phyloP scores from a whole-genome alignment of 768 basidiomycete genomes.

The Russula vinacea region DNA sequence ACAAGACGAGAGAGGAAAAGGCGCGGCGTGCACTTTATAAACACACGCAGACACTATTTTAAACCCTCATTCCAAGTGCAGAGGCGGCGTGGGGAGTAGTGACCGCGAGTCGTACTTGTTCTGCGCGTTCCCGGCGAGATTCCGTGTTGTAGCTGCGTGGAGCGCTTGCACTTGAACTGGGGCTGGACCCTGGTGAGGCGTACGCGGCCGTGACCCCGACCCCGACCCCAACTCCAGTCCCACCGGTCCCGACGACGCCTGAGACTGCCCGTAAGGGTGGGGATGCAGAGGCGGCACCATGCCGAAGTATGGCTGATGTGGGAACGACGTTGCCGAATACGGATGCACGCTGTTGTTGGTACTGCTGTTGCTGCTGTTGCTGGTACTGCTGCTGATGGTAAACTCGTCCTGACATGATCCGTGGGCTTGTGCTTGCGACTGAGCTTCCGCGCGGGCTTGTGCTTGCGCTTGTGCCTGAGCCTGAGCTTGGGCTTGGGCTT shows the following conservation, averaged over 20 bases:
- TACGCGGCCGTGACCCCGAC: constrained; percentile 17
- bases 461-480: constrained; percentile 27
- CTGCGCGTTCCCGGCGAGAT: constrained; percentile 23
- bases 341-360: constrained; percentile 23
- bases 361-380: constrained; percentile 4
- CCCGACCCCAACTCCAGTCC: constrained; percentile 8
- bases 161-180: constrained; percentile 25
- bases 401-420: constrained; percentile 13
- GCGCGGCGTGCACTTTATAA: not conserved
- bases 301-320: constrained; percentile 24
- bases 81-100: constrained; percentile 29
- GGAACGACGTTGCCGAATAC: constrained; percentile 27
- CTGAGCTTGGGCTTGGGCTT: constrained; percentile 32
- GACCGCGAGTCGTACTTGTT: constrained; percentile 28
- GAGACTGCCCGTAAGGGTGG: constrained; percentile 26
- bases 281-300: constrained; percentile 22
- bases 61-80: constrained; percentile 28
- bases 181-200: constrained; percentile 27
- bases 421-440: constrained; percentile 26
- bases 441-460: constrained; percentile 28
- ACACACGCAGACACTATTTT: not conserved
- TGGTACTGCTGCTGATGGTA: constrained; percentile 17
- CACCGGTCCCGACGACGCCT: not conserved
- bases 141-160: constrained; percentile 25
- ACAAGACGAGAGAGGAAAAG: not conserved